These are phyloP conservation scores for Trichosporon sp. DNA, from an alignment of 1,284 basidiomycete genomes.

Conservation along the genomic window DNA sequence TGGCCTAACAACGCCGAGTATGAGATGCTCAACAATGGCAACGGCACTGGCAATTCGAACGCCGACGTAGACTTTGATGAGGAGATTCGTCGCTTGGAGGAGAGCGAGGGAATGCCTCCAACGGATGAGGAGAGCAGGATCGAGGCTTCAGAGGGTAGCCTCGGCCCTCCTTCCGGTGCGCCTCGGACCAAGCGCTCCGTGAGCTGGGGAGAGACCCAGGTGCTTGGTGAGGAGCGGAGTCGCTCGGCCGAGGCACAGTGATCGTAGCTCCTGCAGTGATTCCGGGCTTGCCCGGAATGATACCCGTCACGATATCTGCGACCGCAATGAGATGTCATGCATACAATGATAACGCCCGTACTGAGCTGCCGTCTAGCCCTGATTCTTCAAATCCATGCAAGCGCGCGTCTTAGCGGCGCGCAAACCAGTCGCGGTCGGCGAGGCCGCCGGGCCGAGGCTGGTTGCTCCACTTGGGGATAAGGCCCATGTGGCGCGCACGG, in stretches of 20 bases:
- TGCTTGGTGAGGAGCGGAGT: slow-evolving; percentile 31
- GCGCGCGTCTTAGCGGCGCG: background rate
- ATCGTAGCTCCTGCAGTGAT: too few relatives aligned
- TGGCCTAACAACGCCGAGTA: slow-evolving; percentile 37
- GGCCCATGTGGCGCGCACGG: slow-evolving; percentile 86
- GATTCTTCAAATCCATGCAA: background rate
- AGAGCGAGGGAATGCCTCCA: slow-evolving; percentile 18
- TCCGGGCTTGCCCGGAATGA: too few relatives aligned
- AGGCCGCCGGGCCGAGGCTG: slow-evolving; percentile 22
- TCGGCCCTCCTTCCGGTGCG: background rate
- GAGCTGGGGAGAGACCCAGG: slow-evolving; percentile 45
- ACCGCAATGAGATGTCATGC: slow-evolving; percentile 4
- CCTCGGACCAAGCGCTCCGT: slow-evolving; percentile 34
- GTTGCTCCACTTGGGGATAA: slow-evolving; percentile 59
- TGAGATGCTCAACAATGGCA: slow-evolving; percentile 30
- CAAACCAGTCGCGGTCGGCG: slow-evolving; percentile 12
- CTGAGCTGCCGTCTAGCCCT: background rate
- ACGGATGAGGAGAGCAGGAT: slow-evolving; percentile 29
- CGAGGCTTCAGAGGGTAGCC: background rate
- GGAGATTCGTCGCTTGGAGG: slow-evolving; percentile 48
- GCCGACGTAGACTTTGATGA: slow-evolving; percentile 45
- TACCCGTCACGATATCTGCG: too few relatives aligned
- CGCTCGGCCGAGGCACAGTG: background rate
- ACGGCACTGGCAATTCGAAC: background rate
- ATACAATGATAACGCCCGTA: slow-evolving; percentile 5